Base-by-base conservation (phyloP, 257 asterid species). In the Salvia rosmarinus region DNA sequence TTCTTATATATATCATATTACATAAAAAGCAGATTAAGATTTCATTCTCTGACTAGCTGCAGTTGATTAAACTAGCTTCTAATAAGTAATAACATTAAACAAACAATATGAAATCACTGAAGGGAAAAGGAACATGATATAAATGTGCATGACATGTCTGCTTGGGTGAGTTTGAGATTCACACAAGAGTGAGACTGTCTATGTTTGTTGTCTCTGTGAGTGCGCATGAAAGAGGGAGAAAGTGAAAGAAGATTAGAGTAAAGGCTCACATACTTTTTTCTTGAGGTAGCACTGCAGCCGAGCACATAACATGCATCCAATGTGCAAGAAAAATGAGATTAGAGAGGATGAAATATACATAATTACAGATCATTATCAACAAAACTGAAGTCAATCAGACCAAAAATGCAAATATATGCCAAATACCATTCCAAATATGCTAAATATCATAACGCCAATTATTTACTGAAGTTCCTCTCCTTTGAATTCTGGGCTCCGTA, bases 271-370 rank as follows among this genome's bases (percentile, higher is more conserved):
- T 87, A 93, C 98, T 87, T 85, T 83, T 54, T 74, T 93, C 97
- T 82, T 87, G 95, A 74, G 95, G 98, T 78, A 90, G 95, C 88
- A 93, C 98, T 93, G 95, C 76, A 61, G 54, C 82, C 84, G 58
- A 65, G 57, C 55, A 69, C 61, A 72, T 74, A 68, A 82, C 81
- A 81, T 84, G 89, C 90, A 85, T 62, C 78, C 80, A 79, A 81
- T 79, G 75, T 75, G 75, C 63, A 9, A 47, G 49, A 79, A 77
- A 59, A 70, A 59, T 30, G 47, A 40, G 46, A 78, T 84, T 67
- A 80, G 82, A 70, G 71, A 73, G 78, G 42, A 79, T 54, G n/a
- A 71, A 47, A 56, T 42, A 64, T 35, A 63, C 68, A 79, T 6
- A 68, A 39, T 44, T 42, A 58, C 56, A 70, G 37, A 64, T 73